phyloP scores from a whole-genome alignment of 345 rosid genomes.

The Boechera divaricarpa region DNA sequence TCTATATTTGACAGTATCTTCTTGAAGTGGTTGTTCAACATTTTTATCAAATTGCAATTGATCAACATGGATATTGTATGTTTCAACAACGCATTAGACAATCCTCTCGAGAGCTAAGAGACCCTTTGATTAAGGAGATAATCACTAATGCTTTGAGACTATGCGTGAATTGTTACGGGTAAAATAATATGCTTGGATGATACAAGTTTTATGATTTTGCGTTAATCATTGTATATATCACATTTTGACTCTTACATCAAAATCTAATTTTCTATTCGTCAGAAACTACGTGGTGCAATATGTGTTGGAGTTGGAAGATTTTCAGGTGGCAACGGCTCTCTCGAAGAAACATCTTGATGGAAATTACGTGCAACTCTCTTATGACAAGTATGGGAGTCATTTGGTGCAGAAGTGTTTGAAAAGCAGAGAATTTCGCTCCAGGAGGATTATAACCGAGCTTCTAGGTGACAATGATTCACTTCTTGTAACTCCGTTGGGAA shows the following conservation, averaged over 20 bases:
- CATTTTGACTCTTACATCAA: not conserved
- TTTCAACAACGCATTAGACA: conserved; percentile 58
- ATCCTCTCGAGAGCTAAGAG: conserved; percentile 49
- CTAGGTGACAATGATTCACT: conserved; percentile 48
- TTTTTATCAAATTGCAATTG: conserved; percentile 60
- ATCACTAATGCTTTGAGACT: conserved; percentile 53
- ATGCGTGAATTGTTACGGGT: conserved; percentile 69
- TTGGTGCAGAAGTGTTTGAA: conserved; percentile 70
- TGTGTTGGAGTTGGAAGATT: conserved; percentile 49
- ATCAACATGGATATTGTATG: conserved; percentile 68
- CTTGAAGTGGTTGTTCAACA: conserved; percentile 47
- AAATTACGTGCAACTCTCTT: conserved; percentile 50
- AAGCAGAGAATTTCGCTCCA: conserved; percentile 39
- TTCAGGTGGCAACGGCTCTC: conserved; percentile 46
- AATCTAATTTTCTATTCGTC: not conserved
- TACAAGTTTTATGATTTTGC: not conserved
- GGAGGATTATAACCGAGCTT: conserved; percentile 57
- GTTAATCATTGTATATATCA: not conserved
- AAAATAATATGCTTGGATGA: not conserved
- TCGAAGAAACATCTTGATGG: conserved; percentile 54
- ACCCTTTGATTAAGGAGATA: conserved; percentile 50
- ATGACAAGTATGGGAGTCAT: conserved; percentile 72
- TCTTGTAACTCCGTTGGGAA: conserved; percentile 62
- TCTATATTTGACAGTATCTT: conserved; percentile 52
- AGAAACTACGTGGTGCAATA: conserved; percentile 81